phyloP scores from a whole-genome alignment of 2,329 filamentous ascomycete genomes.

The Alternaria postmessia region DNA sequence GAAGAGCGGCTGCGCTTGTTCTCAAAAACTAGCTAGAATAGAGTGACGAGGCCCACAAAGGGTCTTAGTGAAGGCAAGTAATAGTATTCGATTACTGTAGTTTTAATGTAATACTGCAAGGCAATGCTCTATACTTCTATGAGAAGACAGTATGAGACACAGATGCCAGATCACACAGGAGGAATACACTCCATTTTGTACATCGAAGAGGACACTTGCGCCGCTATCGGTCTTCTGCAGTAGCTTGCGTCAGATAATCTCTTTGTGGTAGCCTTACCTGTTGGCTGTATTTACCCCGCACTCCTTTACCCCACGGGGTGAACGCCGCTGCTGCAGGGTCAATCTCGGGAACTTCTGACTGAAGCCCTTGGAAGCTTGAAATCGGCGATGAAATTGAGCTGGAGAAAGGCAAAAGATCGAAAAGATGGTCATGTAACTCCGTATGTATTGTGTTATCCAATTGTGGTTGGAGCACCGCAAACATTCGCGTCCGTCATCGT shows the following conservation, averaged over 20 bases:
- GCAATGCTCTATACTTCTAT: neutral
- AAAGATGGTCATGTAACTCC: neutral
- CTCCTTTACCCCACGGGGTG: conserved; percentile 34
- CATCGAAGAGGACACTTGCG: conserved; percentile 13
- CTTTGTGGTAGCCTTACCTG: conserved; percentile 31
- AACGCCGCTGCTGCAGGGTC: conserved; percentile 7
- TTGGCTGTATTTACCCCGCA: conserved; percentile 45
- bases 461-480: neutral
- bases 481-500: neutral
- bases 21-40: too few species aligned
- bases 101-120: neutral
- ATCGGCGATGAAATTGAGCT: neutral
- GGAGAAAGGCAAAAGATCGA: neutral
- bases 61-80: too few species aligned
- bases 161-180: neutral
- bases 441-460: neutral
- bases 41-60: neutral
- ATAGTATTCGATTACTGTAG: neutral
- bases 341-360: neutral
- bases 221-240: conserved; percentile 39
- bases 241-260: conserved; percentile 35
- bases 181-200: conserved; percentile 17
- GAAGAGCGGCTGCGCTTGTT: neutral
- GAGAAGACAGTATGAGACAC: neutral
- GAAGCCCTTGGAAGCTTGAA: neutral